Evolutionary conservation across 2,329 filamentous ascomycete genomes (phyloP), one percentile per base, ranked within the genome.

Genomic region (Hansfordia pulvinata): DNA sequence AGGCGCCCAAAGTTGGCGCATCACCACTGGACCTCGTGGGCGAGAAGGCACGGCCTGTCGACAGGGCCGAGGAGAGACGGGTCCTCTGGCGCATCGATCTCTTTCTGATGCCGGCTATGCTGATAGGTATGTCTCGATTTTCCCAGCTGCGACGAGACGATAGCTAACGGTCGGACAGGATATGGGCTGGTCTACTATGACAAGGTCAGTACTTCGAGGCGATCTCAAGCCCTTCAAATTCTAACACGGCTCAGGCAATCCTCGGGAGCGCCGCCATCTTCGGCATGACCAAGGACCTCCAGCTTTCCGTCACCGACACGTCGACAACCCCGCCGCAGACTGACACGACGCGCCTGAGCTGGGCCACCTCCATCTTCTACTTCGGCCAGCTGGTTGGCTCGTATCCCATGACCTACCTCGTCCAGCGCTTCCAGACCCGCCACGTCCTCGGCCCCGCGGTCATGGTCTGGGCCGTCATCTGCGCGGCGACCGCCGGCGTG

Each of bases 281-380:
- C 43, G 79, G 79, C 35, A 82, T 85, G 77, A 82, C 76, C 1
- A 54, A 56, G 3, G 77, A 84, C 42, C 61, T 85, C 4, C 35
- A 55, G 2, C 64, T 85, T 21, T 60, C 60, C 17, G 52, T 78
- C 4, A 51, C 65, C 9, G 48, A 60, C 37, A 20, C 35, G 3
- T 40, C 45, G 2, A n/a, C n/a, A n/a, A 53, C 52, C 1, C 73
- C 75, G 0, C 61, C 66, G 1, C 65, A 64, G 0, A 66, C 64
- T 10, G 67, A 78, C 42, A 84, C 80, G 0, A 62, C 66, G 0
- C 65, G 79, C 8, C 63, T 85, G 16, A 75, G 67, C 37, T 85
- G 78, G 79, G 79, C 79, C 3, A 84, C 77, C 0, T 83, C 76
- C 0, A 60, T 83, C 40, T 84, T 85, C 55, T 85, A 84, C 54